Evolutionary conservation across 805 yeast genomes (phyloP).

Genomic region (Clavispora carvajalis): DNA sequence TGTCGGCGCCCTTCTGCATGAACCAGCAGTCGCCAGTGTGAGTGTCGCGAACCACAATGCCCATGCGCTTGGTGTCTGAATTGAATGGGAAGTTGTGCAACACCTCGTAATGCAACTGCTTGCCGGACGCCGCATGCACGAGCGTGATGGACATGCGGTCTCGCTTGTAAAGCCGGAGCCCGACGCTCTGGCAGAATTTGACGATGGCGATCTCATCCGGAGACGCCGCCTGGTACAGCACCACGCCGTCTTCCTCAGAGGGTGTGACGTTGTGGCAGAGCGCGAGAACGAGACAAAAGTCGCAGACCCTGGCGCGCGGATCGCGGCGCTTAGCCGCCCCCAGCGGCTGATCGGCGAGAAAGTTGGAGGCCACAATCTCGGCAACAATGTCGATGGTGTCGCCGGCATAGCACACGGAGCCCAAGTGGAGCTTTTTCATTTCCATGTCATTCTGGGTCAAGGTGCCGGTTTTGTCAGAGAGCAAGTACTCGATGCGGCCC

Average conservation of each 20-base stretch:
- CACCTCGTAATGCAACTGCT: slow-evolving; percentile 54
- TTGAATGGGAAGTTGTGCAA: slow-evolving; percentile 88
- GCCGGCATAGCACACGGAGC: slow-evolving; percentile 85
- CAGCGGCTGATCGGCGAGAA: slow-evolving; percentile 20
- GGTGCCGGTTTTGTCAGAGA: slow-evolving; percentile 96
- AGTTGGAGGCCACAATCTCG: slow-evolving; percentile 46
- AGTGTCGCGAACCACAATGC: slow-evolving; percentile 67
- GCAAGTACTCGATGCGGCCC: slow-evolving; percentile 88
- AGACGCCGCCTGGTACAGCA: slow-evolving; percentile 92
- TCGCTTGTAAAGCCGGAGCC: slow-evolving; percentile 72
- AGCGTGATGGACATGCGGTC: slow-evolving; percentile 75
- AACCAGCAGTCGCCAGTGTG: slow-evolving; percentile 74
- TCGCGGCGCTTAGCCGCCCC: slow-evolving; percentile 50
- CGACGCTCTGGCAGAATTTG: slow-evolving; percentile 81
- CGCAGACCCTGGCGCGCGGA: slow-evolving; percentile 70
- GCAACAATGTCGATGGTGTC: slow-evolving; percentile 88
- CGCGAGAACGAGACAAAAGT: slow-evolving; percentile 75
- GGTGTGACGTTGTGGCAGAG: slow-evolving; percentile 98
- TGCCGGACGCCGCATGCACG: slow-evolving; percentile 54
- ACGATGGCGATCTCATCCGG: slow-evolving; percentile 99
- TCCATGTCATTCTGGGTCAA: slow-evolving; percentile 98
- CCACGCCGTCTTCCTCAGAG: slow-evolving; percentile 43
- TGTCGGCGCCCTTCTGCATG: slow-evolving; percentile 91
- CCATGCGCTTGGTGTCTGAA: slow-evolving; percentile 96
- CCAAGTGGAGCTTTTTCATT: slow-evolving; percentile 85